These are phyloP conservation scores for Penicillium turbatum DNA, from an alignment of 495 filamentous ascomycete species.

Conservation along the genomic window DNA sequence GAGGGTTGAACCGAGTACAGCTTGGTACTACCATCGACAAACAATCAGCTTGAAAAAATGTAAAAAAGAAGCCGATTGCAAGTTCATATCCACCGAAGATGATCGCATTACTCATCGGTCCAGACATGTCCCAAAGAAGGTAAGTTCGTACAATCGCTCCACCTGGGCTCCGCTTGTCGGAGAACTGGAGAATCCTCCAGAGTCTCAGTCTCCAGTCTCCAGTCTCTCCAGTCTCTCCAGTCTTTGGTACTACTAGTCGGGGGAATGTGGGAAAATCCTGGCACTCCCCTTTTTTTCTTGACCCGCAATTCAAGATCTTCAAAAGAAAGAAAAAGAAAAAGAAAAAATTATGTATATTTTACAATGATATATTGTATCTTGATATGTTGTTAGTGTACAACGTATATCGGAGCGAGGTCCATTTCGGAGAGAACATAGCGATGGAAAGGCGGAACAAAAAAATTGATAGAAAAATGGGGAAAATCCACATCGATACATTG, in stretches of 20 bases:
- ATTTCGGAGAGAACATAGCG: too few relatives aligned
- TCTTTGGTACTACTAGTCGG: neutral
- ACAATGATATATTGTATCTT: too few relatives aligned
- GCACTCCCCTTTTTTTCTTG: neutral
- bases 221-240: neutral
- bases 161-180: constrained; percentile 2
- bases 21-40: neutral
- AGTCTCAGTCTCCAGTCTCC: neutral
- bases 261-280: constrained; percentile 7
- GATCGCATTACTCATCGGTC: neutral
- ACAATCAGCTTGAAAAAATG: neutral
- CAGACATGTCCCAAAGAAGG: neutral
- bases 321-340: too few relatives aligned
- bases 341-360: too few relatives aligned
- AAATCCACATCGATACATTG: too few relatives aligned
- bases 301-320: constrained; percentile 4
- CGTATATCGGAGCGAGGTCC: too few relatives aligned
- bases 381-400: too few relatives aligned
- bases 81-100: too few relatives aligned
- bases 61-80: neutral
- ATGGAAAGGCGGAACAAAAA: too few relatives aligned
- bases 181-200: constrained; percentile 2
- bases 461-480: too few relatives aligned
- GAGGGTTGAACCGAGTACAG: neutral
- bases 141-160: neutral